Conservation (phyloP, 1,139 yeast species). For the Geotrichum australiense region DNA sequence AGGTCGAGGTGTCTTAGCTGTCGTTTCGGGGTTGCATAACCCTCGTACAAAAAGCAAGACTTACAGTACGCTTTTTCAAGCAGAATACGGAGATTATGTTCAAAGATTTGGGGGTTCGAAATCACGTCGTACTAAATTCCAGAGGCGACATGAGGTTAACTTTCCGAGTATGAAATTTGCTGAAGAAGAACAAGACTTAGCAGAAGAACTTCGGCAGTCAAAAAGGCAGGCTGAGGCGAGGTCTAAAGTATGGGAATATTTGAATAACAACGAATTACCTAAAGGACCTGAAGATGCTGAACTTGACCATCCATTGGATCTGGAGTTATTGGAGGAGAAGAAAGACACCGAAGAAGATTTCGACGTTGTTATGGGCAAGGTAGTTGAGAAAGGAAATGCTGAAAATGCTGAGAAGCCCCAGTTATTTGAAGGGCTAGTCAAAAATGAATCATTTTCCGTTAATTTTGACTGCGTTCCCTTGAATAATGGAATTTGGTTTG, state of each 20-base stretch:
- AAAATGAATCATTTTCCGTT: slow-evolving; percentile 6
- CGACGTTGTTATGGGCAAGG: background rate
- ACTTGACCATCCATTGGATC: background rate
- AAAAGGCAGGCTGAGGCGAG: too few species aligned
- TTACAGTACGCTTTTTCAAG: slow-evolving; percentile 7
- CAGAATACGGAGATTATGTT: slow-evolving; percentile 13
- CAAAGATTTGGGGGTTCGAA: background rate
- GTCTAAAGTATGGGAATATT: slow-evolving; percentile 3
- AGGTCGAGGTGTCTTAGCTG: slow-evolving; percentile 11
- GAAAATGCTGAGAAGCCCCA: background rate
- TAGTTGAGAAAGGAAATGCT: background rate
- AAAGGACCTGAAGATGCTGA: background rate
- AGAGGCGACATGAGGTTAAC: too few species aligned
- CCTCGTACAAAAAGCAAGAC: slow-evolving; percentile 7
- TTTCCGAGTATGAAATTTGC: too few species aligned
- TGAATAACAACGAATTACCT: background rate
- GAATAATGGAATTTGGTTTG: slow-evolving; percentile 4
- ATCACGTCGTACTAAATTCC: too few species aligned
- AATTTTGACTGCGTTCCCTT: slow-evolving; percentile 9
- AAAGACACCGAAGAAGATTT: too few species aligned
- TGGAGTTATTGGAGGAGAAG: background rate
- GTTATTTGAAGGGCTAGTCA: background rate
- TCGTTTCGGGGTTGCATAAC: slow-evolving; percentile 14
- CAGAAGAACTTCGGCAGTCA: too few species aligned
- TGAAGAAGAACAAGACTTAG: too few species aligned